These are phyloP conservation scores for Corchorus olitorius DNA, from an alignment of 345 rosid species.

Conservation along the genomic window DNA sequence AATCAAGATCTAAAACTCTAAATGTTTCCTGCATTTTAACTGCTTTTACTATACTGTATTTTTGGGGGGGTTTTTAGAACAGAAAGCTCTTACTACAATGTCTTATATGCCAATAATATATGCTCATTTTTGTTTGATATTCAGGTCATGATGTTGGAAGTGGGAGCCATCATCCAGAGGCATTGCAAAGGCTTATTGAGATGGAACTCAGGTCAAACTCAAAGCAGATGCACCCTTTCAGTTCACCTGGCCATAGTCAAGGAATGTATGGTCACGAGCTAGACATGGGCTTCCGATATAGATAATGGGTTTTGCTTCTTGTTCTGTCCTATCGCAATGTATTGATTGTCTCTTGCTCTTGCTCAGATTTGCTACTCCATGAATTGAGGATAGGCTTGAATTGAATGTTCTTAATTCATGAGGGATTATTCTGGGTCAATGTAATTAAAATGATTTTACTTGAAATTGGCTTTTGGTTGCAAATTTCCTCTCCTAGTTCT, in stretches of 20 bases:
- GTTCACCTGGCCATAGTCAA: conserved; percentile 50
- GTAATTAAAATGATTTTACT: conserved; percentile 8
- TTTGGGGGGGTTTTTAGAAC: too few relatives aligned
- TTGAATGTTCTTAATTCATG: neutral
- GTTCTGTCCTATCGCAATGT: conserved; percentile 27
- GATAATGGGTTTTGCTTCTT: conserved; percentile 37
- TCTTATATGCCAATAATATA: neutral
- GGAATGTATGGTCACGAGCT: conserved; percentile 69
- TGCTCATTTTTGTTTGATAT: neutral
- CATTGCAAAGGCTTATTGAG: conserved; percentile 73
- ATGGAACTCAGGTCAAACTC: conserved; percentile 72
- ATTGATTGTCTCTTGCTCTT: conserved; percentile 25
- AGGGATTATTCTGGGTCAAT: conserved; percentile 5
- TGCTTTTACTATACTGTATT: neutral
- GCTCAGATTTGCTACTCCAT: conserved; percentile 22
- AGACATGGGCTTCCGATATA: conserved; percentile 69
- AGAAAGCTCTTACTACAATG: too few relatives aligned
- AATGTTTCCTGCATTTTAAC: neutral
- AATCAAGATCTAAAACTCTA: neutral
- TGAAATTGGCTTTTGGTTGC: conserved; percentile 3
- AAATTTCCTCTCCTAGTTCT: neutral
- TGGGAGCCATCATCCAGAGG: conserved; percentile 61
- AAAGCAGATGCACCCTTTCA: conserved; percentile 52
- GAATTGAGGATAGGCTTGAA: conserved; percentile 12
- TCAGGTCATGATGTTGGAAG: conserved; percentile 54